Evolutionary conservation across 495 filamentous ascomycete genomes (phyloP).

Genomic region (Corynascus novoguineensis): DNA sequence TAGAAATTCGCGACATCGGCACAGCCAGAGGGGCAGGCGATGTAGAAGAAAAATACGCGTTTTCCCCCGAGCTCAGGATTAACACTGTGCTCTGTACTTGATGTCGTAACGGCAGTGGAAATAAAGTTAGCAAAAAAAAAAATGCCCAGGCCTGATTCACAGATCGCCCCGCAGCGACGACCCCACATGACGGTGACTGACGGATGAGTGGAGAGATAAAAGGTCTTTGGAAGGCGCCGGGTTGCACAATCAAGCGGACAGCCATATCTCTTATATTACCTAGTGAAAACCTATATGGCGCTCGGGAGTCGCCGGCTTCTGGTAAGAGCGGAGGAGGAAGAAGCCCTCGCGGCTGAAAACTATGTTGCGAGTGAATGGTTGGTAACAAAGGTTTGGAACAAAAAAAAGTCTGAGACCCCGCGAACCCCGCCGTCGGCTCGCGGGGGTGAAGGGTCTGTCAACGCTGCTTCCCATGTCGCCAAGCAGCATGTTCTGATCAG

Average conservation of each 20-base stretch:
- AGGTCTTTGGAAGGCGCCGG: background rate
- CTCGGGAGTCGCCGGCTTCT: too few species aligned
- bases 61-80: background rate
- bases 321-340: too few species aligned
- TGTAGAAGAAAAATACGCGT: background rate
- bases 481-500: background rate
- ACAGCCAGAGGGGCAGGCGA: background rate
- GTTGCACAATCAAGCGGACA: background rate
- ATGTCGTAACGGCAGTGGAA: constrained; percentile 4
- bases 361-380: too few species aligned
- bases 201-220: background rate
- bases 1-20: constrained; percentile 15
- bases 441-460: background rate
- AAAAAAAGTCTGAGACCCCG: too few species aligned
- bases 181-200: background rate
- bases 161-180: constrained; percentile 2
- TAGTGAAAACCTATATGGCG: too few species aligned
- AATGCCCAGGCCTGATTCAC: background rate
- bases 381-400: too few species aligned
- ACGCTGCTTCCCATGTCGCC: background rate
- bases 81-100: constrained; percentile 1
- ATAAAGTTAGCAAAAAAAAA: constrained; percentile 15
- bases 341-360: too few species aligned
- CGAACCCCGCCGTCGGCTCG: background rate
- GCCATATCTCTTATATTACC: too few species aligned